Evolutionary conservation across 2,329 filamentous ascomycete genomes (phyloP), one percentile per base, ranked within the genome.

Genomic region (Colletotrichum lentis): DNA sequence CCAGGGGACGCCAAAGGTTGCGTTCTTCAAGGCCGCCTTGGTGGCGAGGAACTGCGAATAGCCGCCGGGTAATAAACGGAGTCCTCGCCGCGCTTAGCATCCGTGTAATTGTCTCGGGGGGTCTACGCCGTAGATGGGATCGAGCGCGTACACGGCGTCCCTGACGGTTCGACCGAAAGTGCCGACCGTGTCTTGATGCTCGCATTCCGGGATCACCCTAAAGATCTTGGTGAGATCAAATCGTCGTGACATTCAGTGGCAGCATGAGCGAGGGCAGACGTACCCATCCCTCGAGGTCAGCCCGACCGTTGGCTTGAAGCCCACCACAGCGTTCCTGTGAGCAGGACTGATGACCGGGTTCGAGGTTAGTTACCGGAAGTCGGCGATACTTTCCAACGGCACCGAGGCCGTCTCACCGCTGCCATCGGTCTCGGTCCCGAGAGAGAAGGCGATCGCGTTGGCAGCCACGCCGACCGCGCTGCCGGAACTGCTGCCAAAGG

Each of bases 401-500:
- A 54, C 5, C n/a, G 39, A 20, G 7, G 5, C 7, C 8, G 18
- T 3, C 52, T 39, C 22, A 54, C 31, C 83, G 78, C 85, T 88
- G 6, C 86, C 90, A 74, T 93, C 90, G 0, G 91, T 93, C 78
- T 94, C 91, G 0, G 91, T 93, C 1, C 91, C 91, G 0, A 93
- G 75, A 0, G 88, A 82, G 74, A 92, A 90, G 0, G 87, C 80
- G 24, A 88, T 81, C 2, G 86, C 77, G 71, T 92, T 91, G 5
- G 85, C 85, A 5, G 84, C 84, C 0, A 93, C 89, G 8, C 86
- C 88, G 8, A 85, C 83, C 11, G 84, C 91, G 63, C 86, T 88
- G 0, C 91, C 91, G 1, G 88, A 88, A 69, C 87, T 90, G 72
- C 86, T 89, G 8, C 90, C 91, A 1, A 90, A 89, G 0, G 91